phyloP scores from a whole-genome alignment of 164 flowering plant species.

The Stephania yunnanensis region DNA sequence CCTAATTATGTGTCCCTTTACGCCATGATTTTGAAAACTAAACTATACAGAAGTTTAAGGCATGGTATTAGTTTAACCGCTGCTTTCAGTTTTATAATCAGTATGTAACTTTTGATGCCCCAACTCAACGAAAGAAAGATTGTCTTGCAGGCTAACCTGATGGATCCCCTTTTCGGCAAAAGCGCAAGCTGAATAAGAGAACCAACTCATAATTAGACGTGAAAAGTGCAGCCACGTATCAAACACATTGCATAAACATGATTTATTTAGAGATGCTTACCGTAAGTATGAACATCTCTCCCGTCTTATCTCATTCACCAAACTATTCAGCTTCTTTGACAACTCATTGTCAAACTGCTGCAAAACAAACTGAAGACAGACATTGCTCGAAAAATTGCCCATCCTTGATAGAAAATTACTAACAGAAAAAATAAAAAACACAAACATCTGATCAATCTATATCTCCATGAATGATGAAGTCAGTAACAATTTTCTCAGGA shows the following conservation, averaged over 20 bases:
- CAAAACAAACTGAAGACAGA: slow-evolving; percentile 57
- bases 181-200: slow-evolving; percentile 52
- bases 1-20: no score
- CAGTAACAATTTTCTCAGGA: no score
- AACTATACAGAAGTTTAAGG: no score
- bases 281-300: slow-evolving; percentile 92
- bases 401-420: not conserved
- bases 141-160: slow-evolving; percentile 53
- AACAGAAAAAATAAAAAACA: no score
- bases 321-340: slow-evolving; percentile 76
- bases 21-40: no score
- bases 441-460: no score
- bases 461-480: no score
- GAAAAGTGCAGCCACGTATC: not conserved
- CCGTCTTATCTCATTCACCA: slow-evolving; percentile 81
- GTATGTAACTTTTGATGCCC: no score
- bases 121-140: no score
- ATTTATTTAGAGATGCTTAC: slow-evolving; percentile 30
- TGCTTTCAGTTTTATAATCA: not conserved
- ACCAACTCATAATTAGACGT: not conserved
- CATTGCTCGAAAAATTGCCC: not conserved
- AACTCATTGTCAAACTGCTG: slow-evolving; percentile 73
- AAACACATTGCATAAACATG: not conserved
- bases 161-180: slow-evolving; percentile 90
- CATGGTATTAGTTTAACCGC: no score